phyloP scores from a whole-genome alignment of 192 early-diverging fungal genomes.

The Phlyctochytrium bullatum region DNA sequence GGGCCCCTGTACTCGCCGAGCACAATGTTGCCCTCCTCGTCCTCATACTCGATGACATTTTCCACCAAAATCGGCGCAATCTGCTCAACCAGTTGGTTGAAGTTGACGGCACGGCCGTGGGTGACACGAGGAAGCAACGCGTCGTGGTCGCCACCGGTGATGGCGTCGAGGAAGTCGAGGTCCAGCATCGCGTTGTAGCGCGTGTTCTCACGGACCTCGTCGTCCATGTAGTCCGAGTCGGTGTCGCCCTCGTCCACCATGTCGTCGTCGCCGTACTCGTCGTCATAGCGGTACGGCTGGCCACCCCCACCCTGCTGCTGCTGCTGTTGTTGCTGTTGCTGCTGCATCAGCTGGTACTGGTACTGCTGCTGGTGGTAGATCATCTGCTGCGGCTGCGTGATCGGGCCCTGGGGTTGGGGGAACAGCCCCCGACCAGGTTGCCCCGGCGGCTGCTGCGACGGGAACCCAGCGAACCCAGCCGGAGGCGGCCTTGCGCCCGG shows the following conservation, averaged over 20 bases:
- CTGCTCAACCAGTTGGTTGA: constrained; percentile 12
- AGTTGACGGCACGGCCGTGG: constrained; percentile 15
- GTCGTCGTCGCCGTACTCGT: constrained; percentile 22
- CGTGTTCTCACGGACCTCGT: constrained; percentile 37
- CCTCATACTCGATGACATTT: neutral
- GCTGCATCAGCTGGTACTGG: constrained; percentile 1
- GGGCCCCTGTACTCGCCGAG: neutral
- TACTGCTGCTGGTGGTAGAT: constrained; percentile 2
- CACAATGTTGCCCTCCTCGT: neutral
- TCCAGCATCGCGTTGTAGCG: constrained; percentile 39
- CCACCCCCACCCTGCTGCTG: constrained; percentile 2
- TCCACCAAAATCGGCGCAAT: neutral
- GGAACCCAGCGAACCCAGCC: neutral
- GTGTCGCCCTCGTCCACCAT: constrained; percentile 13
- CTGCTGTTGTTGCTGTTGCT: constrained; percentile 7
- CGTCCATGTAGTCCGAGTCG: constrained; percentile 30
- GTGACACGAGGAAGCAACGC: constrained; percentile 15
- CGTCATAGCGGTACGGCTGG: constrained; percentile 3
- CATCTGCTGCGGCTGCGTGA: constrained; percentile 6
- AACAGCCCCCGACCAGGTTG: neutral
- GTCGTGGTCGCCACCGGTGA: constrained; percentile 31
- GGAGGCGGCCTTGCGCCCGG: neutral
- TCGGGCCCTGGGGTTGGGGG: neutral
- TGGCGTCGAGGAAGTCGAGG: constrained; percentile 22
- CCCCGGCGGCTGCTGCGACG: neutral